Evolutionary conservation across 1,284 basidiomycete genomes (phyloP), one percentile per base, ranked within the genome.

Genomic region (Somion occarium): DNA sequence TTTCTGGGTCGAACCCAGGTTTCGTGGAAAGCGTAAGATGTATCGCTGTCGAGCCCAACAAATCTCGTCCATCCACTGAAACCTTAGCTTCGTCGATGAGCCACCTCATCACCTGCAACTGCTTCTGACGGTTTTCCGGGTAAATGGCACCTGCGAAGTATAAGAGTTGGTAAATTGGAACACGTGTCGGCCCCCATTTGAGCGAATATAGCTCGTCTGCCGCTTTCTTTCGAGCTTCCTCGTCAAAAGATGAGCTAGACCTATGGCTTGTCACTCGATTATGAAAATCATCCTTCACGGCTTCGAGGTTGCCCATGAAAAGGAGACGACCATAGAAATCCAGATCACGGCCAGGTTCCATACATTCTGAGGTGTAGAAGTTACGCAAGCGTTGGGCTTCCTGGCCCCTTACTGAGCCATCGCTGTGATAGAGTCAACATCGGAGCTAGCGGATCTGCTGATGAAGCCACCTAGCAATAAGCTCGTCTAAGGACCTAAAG

Each of bases 11-110:
- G 50, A 71, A 64, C 1, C 61, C 54, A 2, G 72, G 72, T 54
- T 73, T 71, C 9, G 70, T 74, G 11, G 70, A 71, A 46, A 75
- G 65, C 15, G 66, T 61, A 56, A 73, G 71, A 18, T 68, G 65
- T 4, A 76, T 51, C 5, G 73, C 71, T 2, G 67, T 68, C 3
- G 72, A 66, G 2, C 73, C 74, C 0, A 72, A 72, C 15, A 72
- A 50, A 56, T 74, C 72, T 15, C 45, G 58, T 12, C 65, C 68
- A 49, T 74, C 65, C 4, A 72, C 68, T 9, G 69, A 66, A 1
- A 75, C 68, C 46, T 68, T 64, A 12, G 58, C 66, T 3, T 60
- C 59, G 19, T 62, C 22, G 43, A 69, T 66, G 38, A 72, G 61
- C 59, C 67, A 74, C 9, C 61, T 61, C 2, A 68, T 68, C 20